Percentiles rank a stretch among this genome's conserved stretches.
Evolutionary conservation across 2,329 filamentous ascomycete genomes (phyloP).

Genomic region (Monosporascus sp.): DNA sequence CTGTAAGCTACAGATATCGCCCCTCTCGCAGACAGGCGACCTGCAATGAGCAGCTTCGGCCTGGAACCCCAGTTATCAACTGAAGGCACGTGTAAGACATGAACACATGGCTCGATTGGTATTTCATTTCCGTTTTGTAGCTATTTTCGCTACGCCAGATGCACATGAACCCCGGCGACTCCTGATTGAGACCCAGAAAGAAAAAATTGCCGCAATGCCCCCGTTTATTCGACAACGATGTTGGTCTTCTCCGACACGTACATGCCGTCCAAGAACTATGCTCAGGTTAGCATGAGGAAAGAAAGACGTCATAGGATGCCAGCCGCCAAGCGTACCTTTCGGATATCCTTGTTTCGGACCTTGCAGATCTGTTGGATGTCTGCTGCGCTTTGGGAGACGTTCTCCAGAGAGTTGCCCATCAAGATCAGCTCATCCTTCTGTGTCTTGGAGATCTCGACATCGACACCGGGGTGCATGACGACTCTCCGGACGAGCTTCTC

Average conservation of each 20-base stretch:
- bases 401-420: slow-evolving; percentile 90
- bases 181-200: slow-evolving; percentile 55
- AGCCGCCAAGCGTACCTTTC: slow-evolving; percentile 64
- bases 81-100: neutral
- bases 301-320: neutral
- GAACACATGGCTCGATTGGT: slow-evolving; percentile 6
- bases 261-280: slow-evolving; percentile 97
- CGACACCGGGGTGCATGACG: slow-evolving; percentile 82
- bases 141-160: slow-evolving; percentile 50
- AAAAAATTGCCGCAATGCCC: slow-evolving; percentile 45
- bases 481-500: slow-evolving; percentile 98
- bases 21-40: neutral
- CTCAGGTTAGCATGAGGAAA: slow-evolving; percentile 14
- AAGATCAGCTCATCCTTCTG: slow-evolving; percentile 98
- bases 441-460: slow-evolving; percentile 82
- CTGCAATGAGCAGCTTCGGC: neutral
- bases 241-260: slow-evolving; percentile 99
- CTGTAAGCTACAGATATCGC: neutral
- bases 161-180: slow-evolving; percentile 59
- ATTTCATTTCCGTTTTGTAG: slow-evolving; percentile 30
- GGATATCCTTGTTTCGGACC: slow-evolving; percentile 99
- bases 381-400: slow-evolving; percentile 94
- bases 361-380: slow-evolving; percentile 99
- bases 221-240: slow-evolving; percentile 65
- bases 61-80: neutral